These are phyloP conservation scores for Trapa bicornis DNA, from an alignment of 345 rosid species.

Conservation along the genomic window DNA sequence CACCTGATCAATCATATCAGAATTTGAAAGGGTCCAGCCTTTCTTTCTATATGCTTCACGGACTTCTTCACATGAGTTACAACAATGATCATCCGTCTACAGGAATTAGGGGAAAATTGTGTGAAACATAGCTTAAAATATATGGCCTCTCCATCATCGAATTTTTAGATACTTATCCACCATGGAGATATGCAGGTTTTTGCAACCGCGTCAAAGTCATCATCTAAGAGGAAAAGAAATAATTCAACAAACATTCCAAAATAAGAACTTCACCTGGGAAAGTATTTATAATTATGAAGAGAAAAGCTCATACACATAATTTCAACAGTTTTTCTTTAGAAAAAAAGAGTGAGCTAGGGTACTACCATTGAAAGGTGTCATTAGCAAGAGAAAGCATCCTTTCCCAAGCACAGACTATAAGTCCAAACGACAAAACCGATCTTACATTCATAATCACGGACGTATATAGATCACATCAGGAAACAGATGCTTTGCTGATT, in stretches of 20 bases:
- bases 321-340: not conserved
- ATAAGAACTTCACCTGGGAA: not conserved
- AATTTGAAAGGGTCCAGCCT: slow-evolving; percentile 85
- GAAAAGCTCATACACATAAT: not conserved
- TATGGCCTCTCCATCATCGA: not conserved
- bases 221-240: not conserved
- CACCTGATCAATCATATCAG: slow-evolving; percentile 85
- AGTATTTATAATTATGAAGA: not conserved
- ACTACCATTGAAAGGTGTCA: not conserved
- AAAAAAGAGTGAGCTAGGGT: not conserved
- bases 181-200: not conserved
- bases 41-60: slow-evolving; percentile 92
- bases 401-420: no score
- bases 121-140: not conserved
- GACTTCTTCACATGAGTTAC: slow-evolving; percentile 83
- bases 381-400: not conserved
- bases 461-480: no score
- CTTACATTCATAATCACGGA: no score
- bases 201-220: not conserved
- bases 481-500: no score
- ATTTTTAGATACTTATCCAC: not conserved
- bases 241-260: not conserved
- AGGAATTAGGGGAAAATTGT: not conserved
- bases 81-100: slow-evolving; percentile 74
- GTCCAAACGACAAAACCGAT: no score